Conservation (phyloP, 345 rosid species). For the Murraya koenigii region DNA sequence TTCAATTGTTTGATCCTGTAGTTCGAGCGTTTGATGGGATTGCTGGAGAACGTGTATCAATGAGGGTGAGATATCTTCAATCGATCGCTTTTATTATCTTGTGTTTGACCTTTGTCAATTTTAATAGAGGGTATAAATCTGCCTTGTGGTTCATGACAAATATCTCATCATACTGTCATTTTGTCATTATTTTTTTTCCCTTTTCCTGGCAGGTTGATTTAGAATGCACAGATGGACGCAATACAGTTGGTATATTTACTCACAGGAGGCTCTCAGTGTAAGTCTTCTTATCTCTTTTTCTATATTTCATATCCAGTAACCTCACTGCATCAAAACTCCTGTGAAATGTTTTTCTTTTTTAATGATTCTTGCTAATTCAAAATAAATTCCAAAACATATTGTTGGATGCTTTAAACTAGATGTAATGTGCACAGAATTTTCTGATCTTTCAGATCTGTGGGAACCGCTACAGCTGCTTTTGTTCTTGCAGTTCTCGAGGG, state of each 20-base stretch:
- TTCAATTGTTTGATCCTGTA: conserved; percentile 72
- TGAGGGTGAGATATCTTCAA: conserved; percentile 57
- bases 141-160: too few species aligned
- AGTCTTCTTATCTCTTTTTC: conserved; percentile 22
- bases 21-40: conserved; percentile 80
- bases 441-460: conserved; percentile 60
- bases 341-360: not conserved
- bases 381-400: not conserved
- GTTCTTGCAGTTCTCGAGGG: conserved; percentile 87
- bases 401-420: not conserved
- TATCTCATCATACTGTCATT: not conserved
- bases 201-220: conserved; percentile 67
- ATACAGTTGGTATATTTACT: conserved; percentile 62
- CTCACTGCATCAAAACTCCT: not conserved
- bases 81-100: not conserved
- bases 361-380: not conserved
- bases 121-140: not conserved
- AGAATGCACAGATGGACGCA: conserved; percentile 75
- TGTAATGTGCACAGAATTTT: not conserved
- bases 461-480: conserved; percentile 70
- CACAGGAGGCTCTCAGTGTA: conserved; percentile 82
- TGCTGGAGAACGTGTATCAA: conserved; percentile 84
- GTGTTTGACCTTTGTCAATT: not conserved
- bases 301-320: not conserved
- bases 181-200: conserved; percentile 7